Evolutionary conservation across 1,284 basidiomycete species (phyloP).

Genomic region (Sphaerobolus stellatus): DNA sequence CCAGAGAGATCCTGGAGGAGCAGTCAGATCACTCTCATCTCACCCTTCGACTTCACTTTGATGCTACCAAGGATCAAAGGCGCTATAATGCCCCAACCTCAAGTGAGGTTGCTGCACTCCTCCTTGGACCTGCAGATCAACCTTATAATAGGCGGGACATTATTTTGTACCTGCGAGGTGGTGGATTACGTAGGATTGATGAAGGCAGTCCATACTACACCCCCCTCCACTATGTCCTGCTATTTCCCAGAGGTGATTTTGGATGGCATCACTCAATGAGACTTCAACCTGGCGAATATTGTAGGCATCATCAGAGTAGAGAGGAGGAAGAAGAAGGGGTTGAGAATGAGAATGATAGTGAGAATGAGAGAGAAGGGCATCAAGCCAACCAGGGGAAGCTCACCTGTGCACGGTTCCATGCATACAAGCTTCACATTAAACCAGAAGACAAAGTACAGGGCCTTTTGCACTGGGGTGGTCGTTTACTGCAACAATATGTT

Average conservation of each 20-base stretch:
- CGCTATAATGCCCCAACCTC: conserved; percentile 38
- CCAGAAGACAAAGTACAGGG: conserved; percentile 29
- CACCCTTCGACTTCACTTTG: no score
- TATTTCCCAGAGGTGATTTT: conserved; percentile 39
- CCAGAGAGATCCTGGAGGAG: no score
- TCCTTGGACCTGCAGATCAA: no score
- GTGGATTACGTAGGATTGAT: conserved; percentile 31
- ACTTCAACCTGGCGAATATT: no score
- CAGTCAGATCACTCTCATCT: no score
- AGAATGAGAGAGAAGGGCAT: no score
- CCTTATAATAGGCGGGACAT: no score
- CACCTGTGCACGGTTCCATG: conserved; percentile 30
- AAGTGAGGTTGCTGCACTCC: conserved; percentile 39
- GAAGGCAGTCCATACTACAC: conserved; percentile 37
- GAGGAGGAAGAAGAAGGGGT: neutral
- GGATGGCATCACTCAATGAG: conserved; percentile 41
- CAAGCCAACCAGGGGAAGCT: conserved; percentile 18
- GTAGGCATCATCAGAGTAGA: no score
- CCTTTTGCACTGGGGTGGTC: conserved; percentile 38
- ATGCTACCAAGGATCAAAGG: conserved; percentile 5
- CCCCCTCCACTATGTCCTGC: conserved; percentile 38
- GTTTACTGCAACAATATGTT: conserved; percentile 42
- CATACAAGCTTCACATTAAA: conserved; percentile 33
- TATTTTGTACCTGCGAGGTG: conserved; percentile 28
- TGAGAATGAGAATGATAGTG: neutral